These are phyloP conservation scores for Punica granatum DNA, from an alignment of 345 rosid genomes.

Conservation along the genomic window DNA sequence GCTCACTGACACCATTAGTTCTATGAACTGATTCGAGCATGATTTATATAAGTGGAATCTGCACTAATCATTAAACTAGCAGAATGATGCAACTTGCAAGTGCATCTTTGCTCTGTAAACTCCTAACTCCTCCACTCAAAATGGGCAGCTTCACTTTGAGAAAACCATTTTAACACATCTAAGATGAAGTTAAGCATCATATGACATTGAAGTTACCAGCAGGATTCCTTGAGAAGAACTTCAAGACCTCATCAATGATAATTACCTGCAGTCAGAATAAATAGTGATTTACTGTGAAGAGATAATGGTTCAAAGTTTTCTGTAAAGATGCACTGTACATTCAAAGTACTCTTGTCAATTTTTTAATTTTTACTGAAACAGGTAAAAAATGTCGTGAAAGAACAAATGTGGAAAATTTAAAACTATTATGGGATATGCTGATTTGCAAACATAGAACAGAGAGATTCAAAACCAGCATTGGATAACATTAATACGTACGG, in stretches of 20 bases:
- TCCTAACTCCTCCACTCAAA: too few relatives aligned
- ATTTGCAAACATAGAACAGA: background rate
- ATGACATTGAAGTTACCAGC: slow-evolving; percentile 25
- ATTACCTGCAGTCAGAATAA: slow-evolving; percentile 49
- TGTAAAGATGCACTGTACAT: background rate
- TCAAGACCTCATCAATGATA: slow-evolving; percentile 83
- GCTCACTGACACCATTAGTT: background rate
- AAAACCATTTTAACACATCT: too few relatives aligned
- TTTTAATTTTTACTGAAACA: too few relatives aligned
- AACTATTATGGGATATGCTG: too few relatives aligned
- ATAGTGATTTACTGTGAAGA: background rate
- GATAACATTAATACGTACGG: slow-evolving; percentile 37
- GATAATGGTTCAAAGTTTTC: background rate
- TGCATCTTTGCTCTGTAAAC: too few relatives aligned
- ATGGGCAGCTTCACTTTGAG: too few relatives aligned
- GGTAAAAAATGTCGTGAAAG: too few relatives aligned
- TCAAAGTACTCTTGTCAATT: background rate
- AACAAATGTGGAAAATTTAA: too few relatives aligned
- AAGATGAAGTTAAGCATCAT: too few relatives aligned
- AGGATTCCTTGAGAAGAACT: slow-evolving; percentile 84
- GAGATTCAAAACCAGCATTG: background rate
- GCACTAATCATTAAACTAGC: background rate
- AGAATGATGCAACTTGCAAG: background rate
- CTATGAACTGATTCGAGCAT: background rate
- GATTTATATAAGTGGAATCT: background rate